phyloP scores from a whole-genome alignment of 352 stramenopile species.

The Phytophthora foliorum region DNA sequence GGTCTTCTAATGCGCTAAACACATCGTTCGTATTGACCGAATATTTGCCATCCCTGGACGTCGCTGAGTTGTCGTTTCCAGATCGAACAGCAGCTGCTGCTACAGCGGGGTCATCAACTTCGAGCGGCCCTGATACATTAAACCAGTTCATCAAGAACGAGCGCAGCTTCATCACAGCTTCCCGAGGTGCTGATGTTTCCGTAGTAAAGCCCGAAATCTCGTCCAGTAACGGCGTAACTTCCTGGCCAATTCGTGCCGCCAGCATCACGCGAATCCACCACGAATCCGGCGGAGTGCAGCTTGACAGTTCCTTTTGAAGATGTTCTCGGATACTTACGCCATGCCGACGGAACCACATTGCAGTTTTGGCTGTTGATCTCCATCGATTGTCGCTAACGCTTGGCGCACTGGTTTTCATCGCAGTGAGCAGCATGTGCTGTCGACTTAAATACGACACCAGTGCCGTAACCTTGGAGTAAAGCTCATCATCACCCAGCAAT shows the following conservation, averaged over 20 bases:
- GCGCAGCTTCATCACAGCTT: constrained; percentile 24
- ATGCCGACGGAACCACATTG: constrained; percentile 33
- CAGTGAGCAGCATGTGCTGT: constrained; percentile 23
- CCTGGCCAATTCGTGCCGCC: constrained; percentile 30
- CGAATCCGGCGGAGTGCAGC: constrained; percentile 20
- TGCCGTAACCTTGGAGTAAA: constrained; percentile 32
- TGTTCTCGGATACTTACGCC: constrained; percentile 31
- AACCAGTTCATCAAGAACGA: constrained; percentile 31
- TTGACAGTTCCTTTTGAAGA: constrained; percentile 13
- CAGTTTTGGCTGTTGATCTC: constrained; percentile 26
- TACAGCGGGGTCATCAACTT: constrained; percentile 18
- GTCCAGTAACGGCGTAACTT: constrained; percentile 23
- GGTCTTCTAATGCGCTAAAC: constrained; percentile 26
- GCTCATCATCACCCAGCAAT: constrained; percentile 23
- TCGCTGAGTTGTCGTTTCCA: constrained; percentile 7
- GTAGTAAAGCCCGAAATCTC: constrained; percentile 28
- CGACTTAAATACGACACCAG: constrained; percentile 34
- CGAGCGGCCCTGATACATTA: constrained; percentile 16
- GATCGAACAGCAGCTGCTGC: constrained; percentile 12
- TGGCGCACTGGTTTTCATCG: constrained; percentile 29
- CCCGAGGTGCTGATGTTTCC: constrained; percentile 2
- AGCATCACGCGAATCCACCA: constrained; percentile 38
- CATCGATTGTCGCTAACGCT: constrained; percentile 20
- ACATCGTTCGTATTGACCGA: constrained; percentile 19
- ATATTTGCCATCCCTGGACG: constrained; percentile 35